Base-by-base conservation (phyloP, 176 grass and related monocot genomes). In the Calamus simplicifolius region DNA sequence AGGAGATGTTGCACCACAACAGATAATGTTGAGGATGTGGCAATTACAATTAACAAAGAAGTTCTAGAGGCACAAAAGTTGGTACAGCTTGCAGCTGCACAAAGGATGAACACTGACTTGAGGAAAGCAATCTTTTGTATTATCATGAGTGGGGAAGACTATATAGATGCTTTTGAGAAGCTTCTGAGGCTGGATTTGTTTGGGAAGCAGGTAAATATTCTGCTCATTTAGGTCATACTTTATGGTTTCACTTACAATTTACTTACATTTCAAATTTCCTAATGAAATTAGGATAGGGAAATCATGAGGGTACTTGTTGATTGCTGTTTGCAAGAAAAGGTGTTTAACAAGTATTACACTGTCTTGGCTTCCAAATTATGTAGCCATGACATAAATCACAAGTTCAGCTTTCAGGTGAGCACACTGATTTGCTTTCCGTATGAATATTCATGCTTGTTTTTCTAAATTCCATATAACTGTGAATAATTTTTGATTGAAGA, bases 91-190 rank as follows among this genome's bases (percentile, higher is more conserved):
- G 79, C 87, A 63, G 69, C 81, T 3, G 55, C 93, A 65, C 93
- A 97, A 70, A 29, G 93, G 69, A 97, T 97, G 87, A 97, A 97
- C 69, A 97, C 87, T 2, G 87, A 88, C 27, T 70, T 88, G 61
- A 71, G 87, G 50, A 85, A 81, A 77, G 93, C 93, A 66, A 92
- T 97, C 18, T 92, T 97, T 75, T 97, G 81, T 68, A 97, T 97
- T 68, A 80, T 91, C 69, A 92, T 88, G 84, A 97, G 93, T 28
- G 84, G 84, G 1, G 81, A 92, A 72, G 93, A 92, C 72, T 97
- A 83, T 21, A 68, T 92, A 49, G 87, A 97, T 80, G 87, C 93
- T 68, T 97, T 97, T 80, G 93, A 97, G 72, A 97, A 97, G 75
- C 81, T 97, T 69, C 69, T 97, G 69, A 88, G 84, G 43, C 81